Evolutionary conservation across 129 eudicot genomes (phyloP), one percentile per base, ranked within the genome.

Genomic region (Flaveria brownii): DNA sequence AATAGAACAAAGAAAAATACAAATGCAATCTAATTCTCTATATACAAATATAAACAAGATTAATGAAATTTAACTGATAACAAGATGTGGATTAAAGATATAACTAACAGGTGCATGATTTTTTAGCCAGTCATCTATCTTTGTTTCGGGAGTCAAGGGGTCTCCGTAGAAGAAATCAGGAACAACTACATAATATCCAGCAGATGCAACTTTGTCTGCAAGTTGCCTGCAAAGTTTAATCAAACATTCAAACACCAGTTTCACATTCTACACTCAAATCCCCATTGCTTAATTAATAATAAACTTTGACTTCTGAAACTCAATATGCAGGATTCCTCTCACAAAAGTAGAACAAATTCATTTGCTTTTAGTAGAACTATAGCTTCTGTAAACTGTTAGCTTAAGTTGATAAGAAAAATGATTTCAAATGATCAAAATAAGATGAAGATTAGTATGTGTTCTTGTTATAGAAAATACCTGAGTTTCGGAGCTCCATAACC

Each of bases 121-220:
- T 47, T 82, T 82, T 7, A 91, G 11, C 97, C 97, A 91, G 18
- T 50, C 85, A 5, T 47, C 11, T 0, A 83, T 0, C 26, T 78
- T 73, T 15, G 57, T 51, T 56, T 46, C 78, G 74, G 86, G 80
- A 26, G 55, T 68, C 43, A 23, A 50, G 42, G 92, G 90, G 77
- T 91, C 95, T 36, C 92, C 96, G 52, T 70, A 67, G 77, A 88
- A 70, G 68, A 89, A 83, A 82, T 91, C 95, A 0, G 97, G 97
- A n/a, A 83, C 96, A 72, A 89, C 96, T 6, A 78, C 88, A 76
- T 85, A 89, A 81, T 85, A 91, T 68, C 97, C 97, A 28, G 90
- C 82, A 80, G 80, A 86, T 55, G 92, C 94, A 55, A 87, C 89
- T 80, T 85, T 85, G 80, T 91, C 96, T 11, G 96, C 96, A 42